These are phyloP conservation scores for Dioszegia aurantiaca DNA, from an alignment of 768 basidiomycete genomes.

Conservation along the genomic window DNA sequence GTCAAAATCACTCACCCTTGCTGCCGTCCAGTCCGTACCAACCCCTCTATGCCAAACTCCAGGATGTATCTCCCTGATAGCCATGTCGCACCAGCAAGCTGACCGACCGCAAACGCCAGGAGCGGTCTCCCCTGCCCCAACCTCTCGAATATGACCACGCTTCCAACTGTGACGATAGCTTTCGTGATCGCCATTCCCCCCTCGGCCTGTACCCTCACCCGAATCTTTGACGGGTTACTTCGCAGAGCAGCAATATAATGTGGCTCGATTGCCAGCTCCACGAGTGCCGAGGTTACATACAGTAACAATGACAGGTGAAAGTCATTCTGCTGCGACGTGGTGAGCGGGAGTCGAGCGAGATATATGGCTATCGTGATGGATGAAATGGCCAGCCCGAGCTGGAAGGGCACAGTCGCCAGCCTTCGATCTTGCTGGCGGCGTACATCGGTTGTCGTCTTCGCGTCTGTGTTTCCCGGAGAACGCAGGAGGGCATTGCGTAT, in stretches of 20 bases:
- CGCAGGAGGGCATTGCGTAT: slow-evolving; percentile 80
- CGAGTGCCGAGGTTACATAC: slow-evolving; percentile 70
- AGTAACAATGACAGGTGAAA: slow-evolving; percentile 65
- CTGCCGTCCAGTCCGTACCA: slow-evolving; percentile 19
- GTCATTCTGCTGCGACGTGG: slow-evolving; percentile 63
- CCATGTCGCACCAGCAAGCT: slow-evolving; percentile 66
- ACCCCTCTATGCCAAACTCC: slow-evolving; percentile 34
- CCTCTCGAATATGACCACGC: slow-evolving; percentile 56
- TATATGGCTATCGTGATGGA: slow-evolving; percentile 60
- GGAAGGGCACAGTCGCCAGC: slow-evolving; percentile 64
- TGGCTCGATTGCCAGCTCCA: slow-evolving; percentile 80
- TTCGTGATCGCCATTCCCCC: slow-evolving; percentile 74
- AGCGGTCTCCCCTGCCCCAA: slow-evolving; percentile 57
- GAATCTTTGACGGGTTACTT: slow-evolving; percentile 61
- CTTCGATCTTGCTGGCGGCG: background rate
- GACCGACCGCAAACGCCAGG: slow-evolving; percentile 81
- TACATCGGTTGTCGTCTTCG: slow-evolving; percentile 17
- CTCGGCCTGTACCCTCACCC: slow-evolving; percentile 77
- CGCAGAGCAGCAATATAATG: slow-evolving; percentile 70
- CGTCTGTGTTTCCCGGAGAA: background rate
- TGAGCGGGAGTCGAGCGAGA: slow-evolving; percentile 57
- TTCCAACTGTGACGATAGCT: slow-evolving; percentile 67
- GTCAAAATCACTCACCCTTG: slow-evolving; percentile 9
- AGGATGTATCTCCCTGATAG: slow-evolving; percentile 62
- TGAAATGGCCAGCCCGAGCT: slow-evolving; percentile 68